Conservation (phyloP, 495 filamentous ascomycete genomes). For the Trichoderma reesei region DNA sequence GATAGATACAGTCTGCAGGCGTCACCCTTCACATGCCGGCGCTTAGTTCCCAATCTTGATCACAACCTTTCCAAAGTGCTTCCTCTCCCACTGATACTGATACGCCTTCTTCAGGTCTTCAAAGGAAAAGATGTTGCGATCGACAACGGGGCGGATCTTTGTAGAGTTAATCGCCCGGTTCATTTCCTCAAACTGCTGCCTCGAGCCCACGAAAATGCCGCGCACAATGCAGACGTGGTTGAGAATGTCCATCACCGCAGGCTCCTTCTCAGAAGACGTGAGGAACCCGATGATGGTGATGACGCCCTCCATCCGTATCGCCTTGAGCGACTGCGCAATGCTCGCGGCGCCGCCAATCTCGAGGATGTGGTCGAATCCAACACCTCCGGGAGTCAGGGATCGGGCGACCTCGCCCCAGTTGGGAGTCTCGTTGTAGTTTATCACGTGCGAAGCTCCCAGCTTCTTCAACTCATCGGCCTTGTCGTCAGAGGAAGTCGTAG, state of each 20-base stretch:
- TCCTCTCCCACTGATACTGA: conserved; percentile 10
- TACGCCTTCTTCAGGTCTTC: conserved; percentile 38
- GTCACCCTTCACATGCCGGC: no score
- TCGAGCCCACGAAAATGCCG: conserved; percentile 49
- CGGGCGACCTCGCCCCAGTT: conserved; percentile 25
- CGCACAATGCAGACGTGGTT: conserved; percentile 43
- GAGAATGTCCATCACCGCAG: conserved; percentile 35
- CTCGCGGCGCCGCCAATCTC: conserved; percentile 50
- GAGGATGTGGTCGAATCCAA: conserved; percentile 53
- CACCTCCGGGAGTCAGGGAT: conserved; percentile 23
- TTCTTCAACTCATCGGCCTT: conserved; percentile 50
- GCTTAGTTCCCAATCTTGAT: conserved; percentile 35
- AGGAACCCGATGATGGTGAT: conserved; percentile 44
- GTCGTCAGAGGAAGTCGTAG: conserved; percentile 51
- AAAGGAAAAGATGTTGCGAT: conserved; percentile 48
- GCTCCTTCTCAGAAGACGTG: conserved; percentile 12
- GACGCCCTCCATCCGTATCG: conserved; percentile 47
- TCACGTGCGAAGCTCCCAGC: conserved; percentile 54
- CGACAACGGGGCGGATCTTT: conserved; percentile 51
- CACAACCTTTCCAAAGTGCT: conserved; percentile 54
- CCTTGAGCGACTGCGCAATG: conserved; percentile 45
- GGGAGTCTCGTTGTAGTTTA: conserved; percentile 35
- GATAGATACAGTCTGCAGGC: not conserved
- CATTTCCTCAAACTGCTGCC: conserved; percentile 50
- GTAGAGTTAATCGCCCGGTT: conserved; percentile 47